Percentiles rank a stretch among this genome's conserved stretches.
Evolutionary conservation across 2,329 filamentous ascomycete genomes (phyloP).

Genomic region (Xylariaceae sp.): DNA sequence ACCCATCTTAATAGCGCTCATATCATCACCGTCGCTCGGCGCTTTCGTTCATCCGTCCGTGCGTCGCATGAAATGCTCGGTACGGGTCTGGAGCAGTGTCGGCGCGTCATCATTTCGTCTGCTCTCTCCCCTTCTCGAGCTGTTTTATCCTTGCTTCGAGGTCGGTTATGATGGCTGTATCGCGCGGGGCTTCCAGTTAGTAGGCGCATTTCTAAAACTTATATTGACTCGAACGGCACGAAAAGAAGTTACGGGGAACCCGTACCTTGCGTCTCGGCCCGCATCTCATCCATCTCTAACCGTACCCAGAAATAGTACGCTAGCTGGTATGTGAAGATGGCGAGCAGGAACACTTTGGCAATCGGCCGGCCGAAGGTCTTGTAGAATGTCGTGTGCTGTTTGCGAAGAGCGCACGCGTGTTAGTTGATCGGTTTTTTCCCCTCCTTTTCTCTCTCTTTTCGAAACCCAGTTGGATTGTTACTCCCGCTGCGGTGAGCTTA

Average conservation of each 20-base stretch:
- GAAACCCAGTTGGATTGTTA: background rate
- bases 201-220: no score
- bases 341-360: constrained; percentile 66
- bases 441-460: background rate
- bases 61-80: background rate
- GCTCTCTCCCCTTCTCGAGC: constrained; percentile 24
- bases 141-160: constrained; percentile 28
- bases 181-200: background rate
- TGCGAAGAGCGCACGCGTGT: background rate
- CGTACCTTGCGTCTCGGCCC: constrained; percentile 52
- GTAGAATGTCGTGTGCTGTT: constrained; percentile 59
- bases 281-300: constrained; percentile 66
- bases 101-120: constrained; percentile 12
- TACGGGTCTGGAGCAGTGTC: background rate
- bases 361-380: constrained; percentile 68
- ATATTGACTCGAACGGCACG: no score
- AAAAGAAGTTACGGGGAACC: background rate
- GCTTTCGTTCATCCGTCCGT: background rate
- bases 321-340: constrained; percentile 74
- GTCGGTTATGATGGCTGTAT: constrained; percentile 26
- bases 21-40: background rate
- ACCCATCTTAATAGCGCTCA: background rate
- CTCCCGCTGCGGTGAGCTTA: constrained; percentile 1
- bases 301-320: constrained; percentile 69
- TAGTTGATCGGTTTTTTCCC: background rate